These are phyloP conservation scores for Pachysandra terminalis DNA, from an alignment of 164 flowering plant genomes.

Conservation along the genomic window DNA sequence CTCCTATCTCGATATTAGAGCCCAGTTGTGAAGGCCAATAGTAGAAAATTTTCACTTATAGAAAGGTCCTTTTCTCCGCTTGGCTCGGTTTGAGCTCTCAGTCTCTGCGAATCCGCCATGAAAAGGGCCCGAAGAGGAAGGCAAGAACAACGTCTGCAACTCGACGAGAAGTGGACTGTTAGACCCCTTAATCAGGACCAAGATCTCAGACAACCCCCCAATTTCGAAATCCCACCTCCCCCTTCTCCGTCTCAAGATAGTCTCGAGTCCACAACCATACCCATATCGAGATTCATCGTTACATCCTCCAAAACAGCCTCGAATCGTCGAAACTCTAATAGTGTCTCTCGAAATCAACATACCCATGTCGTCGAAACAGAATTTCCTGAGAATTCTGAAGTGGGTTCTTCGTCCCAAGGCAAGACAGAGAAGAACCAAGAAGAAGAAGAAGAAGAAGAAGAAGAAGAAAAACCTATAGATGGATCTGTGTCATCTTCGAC, in stretches of 20 bases:
- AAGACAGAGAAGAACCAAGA: slow-evolving; percentile 14
- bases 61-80: too few relatives aligned
- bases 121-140: slow-evolving; percentile 14
- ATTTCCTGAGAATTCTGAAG: slow-evolving; percentile 13
- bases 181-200: too few relatives aligned
- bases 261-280: slow-evolving; percentile 1
- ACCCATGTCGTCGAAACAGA: slow-evolving; percentile 10
- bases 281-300: slow-evolving; percentile 6
- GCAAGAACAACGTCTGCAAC: background rate
- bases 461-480: slow-evolving; percentile 6
- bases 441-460: too few relatives aligned
- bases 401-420: slow-evolving; percentile 12
- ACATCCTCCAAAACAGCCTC: background rate
- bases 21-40: too few relatives aligned
- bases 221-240: too few relatives aligned
- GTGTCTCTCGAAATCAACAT: slow-evolving; percentile 11
- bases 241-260: slow-evolving; percentile 8
- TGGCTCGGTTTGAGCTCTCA: too few relatives aligned
- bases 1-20: too few relatives aligned
- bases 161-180: slow-evolving; percentile 1
- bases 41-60: too few relatives aligned
- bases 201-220: too few relatives aligned
- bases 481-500: slow-evolving; percentile 3
- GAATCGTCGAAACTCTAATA: slow-evolving; percentile 13
- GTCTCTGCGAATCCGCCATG: slow-evolving; percentile 8